These are phyloP conservation scores for Plasmodium reichenowi DNA, from an alignment of 169 alveolate species.

Conservation along the genomic window DNA sequence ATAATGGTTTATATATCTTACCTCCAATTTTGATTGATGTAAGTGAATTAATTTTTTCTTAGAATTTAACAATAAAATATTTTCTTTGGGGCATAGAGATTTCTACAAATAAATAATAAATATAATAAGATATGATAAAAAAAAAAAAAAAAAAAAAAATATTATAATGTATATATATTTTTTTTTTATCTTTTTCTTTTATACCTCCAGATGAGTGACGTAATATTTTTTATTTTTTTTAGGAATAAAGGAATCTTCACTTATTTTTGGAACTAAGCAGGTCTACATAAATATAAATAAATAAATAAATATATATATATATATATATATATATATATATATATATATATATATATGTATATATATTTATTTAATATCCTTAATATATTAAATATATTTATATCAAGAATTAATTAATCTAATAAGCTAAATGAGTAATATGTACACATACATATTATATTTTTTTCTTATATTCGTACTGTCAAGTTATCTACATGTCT, in stretches of 20 bases:
- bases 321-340: neutral
- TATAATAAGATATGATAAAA: neutral
- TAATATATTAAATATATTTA: neutral
- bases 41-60: constrained; percentile 21
- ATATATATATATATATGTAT: neutral
- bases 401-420: neutral
- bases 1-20: neutral
- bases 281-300: constrained; percentile 9
- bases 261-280: constrained; percentile 45
- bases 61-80: constrained; percentile 14
- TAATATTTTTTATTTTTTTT: constrained; percentile 37
- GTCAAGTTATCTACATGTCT: constrained; percentile 51
- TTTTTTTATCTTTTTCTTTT: neutral
- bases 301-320: neutral
- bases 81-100: constrained; percentile 65
- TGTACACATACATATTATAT: constrained; percentile 1
- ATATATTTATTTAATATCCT: neutral
- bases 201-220: constrained; percentile 52
- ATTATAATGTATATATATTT: neutral
- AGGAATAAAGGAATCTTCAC: constrained; percentile 55
- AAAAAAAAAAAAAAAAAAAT: neutral
- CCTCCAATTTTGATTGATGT: constrained; percentile 46
- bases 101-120: constrained; percentile 17
- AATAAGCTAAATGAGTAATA: neutral
- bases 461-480: constrained; percentile 5